Evolutionary conservation across 805 yeast genomes (phyloP), one percentile per base, ranked within the genome.

Genomic region (Ogataea salicorniae): DNA sequence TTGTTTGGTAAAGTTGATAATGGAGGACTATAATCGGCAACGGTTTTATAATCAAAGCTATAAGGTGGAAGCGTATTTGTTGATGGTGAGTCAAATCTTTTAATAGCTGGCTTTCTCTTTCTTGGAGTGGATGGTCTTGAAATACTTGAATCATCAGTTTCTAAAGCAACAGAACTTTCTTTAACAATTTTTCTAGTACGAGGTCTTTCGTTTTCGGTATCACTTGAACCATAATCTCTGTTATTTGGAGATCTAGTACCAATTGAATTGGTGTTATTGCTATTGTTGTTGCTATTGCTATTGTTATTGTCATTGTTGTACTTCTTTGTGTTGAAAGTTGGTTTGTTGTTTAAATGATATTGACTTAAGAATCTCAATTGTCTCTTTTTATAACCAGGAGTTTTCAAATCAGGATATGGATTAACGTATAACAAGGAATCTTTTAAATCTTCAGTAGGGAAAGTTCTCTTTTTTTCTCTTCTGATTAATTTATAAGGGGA

Each of bases 11-110:
- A 71, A 1, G 85, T 73, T 2, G 72, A 59, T 14, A 79, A 55
- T 17, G 85, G 73, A 4, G 97, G 97, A n/a, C 88, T 81, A 66
- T 75, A 89, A 66, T 90, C 96, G 35, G 90, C 90, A 47, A 91
- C 69, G 26, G 80, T 69, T 61, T 82, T 85, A 75, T 87, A 87
- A 47, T 79, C 80, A 51, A 74, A 68, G 47, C 76, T 75, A 48
- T 74, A 74, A n/a, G 76, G 71, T 42, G 78, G 77, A 26, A 75
- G 68, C 47, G 67, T 66, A 49, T 71, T 67, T 14, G 60, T 41
- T n/a, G 58, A 41, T 13, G 59, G 51, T 6, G 60, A 51, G 36
- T 56, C 58, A 6, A 49, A 35, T 39, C 56, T 50, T 45, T 46
- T 54, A 22, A 52, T 54, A 16, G 53, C 46, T 31, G 58, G 61